Evolutionary conservation across 1,139 yeast species (phyloP).

Genomic region (Taphrina deformans): DNA sequence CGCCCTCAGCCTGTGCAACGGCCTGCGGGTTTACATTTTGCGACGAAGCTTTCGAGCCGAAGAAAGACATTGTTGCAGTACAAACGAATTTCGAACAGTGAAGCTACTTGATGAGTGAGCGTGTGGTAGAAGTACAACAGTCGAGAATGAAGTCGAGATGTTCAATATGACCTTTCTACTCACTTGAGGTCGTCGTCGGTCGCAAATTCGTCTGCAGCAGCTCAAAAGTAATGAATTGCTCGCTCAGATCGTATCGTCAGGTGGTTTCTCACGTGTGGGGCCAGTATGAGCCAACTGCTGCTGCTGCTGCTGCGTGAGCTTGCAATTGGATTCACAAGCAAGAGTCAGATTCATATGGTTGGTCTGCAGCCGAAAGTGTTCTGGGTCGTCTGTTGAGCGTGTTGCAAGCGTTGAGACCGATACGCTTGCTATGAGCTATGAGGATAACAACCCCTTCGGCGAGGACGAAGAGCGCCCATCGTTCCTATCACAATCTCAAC

Average conservation of each 20-base stretch:
- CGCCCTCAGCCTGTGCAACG: conserved; percentile 37
- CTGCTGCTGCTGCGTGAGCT: background rate
- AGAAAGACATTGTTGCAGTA: conserved; percentile 15
- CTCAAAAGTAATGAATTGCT: background rate
- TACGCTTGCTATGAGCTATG: conserved; percentile 38
- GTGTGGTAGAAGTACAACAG: no score
- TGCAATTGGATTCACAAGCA: no score
- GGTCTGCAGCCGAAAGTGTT: no score
- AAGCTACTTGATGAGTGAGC: no score
- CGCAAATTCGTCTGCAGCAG: background rate
- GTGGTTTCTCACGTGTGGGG: background rate
- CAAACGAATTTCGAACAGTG: background rate
- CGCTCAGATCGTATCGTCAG: background rate
- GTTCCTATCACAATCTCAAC: conserved; percentile 16
- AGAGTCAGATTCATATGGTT: no score
- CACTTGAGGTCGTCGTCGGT: no score
- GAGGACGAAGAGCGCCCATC: conserved; percentile 39
- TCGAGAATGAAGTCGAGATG: no score
- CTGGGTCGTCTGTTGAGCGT: no score
- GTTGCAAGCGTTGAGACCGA: no score
- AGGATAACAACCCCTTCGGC: conserved; percentile 52
- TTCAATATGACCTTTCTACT: no score
- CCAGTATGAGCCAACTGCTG: background rate
- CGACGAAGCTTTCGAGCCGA: conserved; percentile 30
- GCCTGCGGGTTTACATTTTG: conserved; percentile 37